Evolutionary conservation across 1,139 yeast species (phyloP), one percentile per base, ranked within the genome.

Genomic region (Torulaspora globosa): DNA sequence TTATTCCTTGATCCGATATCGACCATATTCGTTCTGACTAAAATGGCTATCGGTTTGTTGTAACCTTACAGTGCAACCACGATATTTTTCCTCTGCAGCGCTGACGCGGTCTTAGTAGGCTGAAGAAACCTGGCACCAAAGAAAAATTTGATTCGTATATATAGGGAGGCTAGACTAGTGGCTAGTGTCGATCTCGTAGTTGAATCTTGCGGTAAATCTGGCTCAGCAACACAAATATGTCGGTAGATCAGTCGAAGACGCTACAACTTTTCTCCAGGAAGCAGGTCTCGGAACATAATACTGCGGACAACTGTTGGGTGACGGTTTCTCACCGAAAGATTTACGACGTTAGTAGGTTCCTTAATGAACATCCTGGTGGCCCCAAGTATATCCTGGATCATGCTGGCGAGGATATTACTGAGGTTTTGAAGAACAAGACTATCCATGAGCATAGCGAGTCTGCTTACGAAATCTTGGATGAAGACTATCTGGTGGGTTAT

Each of bases 351-450:
- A 82, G 92, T 0, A 75, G 70, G 6, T 92, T 89, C 58, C 62
- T 89, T 36, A 83, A 81, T 31, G 90, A 84, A 57, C 96, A 89
- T 65, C 96, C 97, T 0, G 96, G 86, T 46, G 97, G 96, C 12
- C 80, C 77, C 3, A 90, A 87, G 46, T 43, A 44, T 19, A 78
- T 92, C 48, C 58, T 76, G 46, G 90, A 87, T 3, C 79, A 82
- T 62, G 92, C 88, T 11, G 96, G 97, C 39, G 75, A 81, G 62
- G 97, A 92, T 63, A 73, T 89, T 52, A 85, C 97, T 10, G 76
- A 74, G 37, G 80, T 86, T 39, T 74, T 90, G 79, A 79, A 82
- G n/a, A 94, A 87, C 60, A 66, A 71, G 14, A 65, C 62, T 3
- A 73, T 83, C 29, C 96, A 89, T 63, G 79, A 76, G 46, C 96